Evolutionary conservation across 1,284 basidiomycete species (phyloP), one percentile per base, ranked within the genome.

Genomic region (Naganishia cerealis): DNA sequence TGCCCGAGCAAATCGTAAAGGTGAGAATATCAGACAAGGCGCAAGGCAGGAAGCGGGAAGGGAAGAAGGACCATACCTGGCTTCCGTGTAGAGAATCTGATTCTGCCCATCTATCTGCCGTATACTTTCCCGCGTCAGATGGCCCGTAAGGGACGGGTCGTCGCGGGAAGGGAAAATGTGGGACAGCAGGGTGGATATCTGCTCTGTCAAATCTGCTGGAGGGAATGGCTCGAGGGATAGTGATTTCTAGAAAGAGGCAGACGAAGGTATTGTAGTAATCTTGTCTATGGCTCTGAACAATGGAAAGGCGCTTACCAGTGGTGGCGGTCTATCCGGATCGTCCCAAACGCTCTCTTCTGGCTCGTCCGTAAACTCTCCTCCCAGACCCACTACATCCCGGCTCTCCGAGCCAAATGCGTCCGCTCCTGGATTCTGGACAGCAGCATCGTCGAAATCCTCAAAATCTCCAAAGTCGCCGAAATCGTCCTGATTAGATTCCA

Each of bases 101-200:
- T 83, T 85, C 9, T 89, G 81, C 1, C 92, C 92, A 73, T 88
- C 90, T 13, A 87, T 87, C 75, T 92, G 87, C 74, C 92, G 84
- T 62, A 92, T 87, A 26, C 84, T 84, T 69, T 92, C 90, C 71
- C 89, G 85, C 13, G 86, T 87, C 50, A 90, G 48, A 21, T 52
- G 36, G 13, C 26, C 18, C 33, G 16, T 57, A 21, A n/a, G 33
- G n/a, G 42, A 24, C 21, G 43, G 56, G 39, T 40, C 82, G 77
- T 36, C 83, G 79, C 33, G 86, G 73, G 24, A 12, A 7, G 82
- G 79, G 86, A 87, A 90, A 61, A 91, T 78, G 3, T 87, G 86
- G 59, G 77, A 83, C n/a, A 93, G 81, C 50, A 91, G 85, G 29
- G 83, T 84, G 59, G 88, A 82, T 43, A 93, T 81, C 73, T 88